Evolutionary conservation across 495 filamentous ascomycete species (phyloP), one percentile per base, ranked within the genome.

Genomic region (Penicillium maclennaniae): DNA sequence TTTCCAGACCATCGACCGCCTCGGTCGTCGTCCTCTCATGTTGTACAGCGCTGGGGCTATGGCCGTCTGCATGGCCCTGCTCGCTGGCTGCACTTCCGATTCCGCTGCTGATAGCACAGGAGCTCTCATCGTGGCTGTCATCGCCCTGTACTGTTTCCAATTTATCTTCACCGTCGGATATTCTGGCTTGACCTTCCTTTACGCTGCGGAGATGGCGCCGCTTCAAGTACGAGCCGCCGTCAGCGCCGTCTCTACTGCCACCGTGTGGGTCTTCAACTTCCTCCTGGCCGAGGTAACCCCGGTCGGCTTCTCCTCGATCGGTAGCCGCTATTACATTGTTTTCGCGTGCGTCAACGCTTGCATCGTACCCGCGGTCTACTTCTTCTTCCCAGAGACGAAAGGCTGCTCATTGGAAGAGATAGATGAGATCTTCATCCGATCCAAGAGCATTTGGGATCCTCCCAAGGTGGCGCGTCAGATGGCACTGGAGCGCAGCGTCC

Each of bases 1-100:
- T 4, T 88, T 87, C 82, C 89, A 88, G 71, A 79, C 86, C 43
- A 87, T 92, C 53, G 88, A 92, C 69, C 79, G 86, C 1, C 78
- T 85, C 14, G 88, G 88, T 36, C 81, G 87, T 4, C 79, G 87
- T 0, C 81, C 82, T 34, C 73, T 91, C 26, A 87, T 89, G 69
- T 63, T 86, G 7, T 66, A 66, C 28, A 75, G 77, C 38, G 74
- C 72, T 1, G 64, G 63, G 9, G 79, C 78, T n/a, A 85, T 84
- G 80, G 68, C 79, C 5, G 62, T 78, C 51, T 76, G 77, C 9
- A 91, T 92, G 88, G 75, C 61, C 57, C 75, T 69, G 58, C 75
- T 69, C 40, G 75, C 62, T 6, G 76, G 75, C 47, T 83, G 79
- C 0, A 72, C 69, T 14, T 77, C 70, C 25, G 60, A 67, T 1